Evolutionary conservation across 1,284 basidiomycete genomes (phyloP), one percentile per base, ranked within the genome.

Genomic region (Kwoniella shivajii): DNA sequence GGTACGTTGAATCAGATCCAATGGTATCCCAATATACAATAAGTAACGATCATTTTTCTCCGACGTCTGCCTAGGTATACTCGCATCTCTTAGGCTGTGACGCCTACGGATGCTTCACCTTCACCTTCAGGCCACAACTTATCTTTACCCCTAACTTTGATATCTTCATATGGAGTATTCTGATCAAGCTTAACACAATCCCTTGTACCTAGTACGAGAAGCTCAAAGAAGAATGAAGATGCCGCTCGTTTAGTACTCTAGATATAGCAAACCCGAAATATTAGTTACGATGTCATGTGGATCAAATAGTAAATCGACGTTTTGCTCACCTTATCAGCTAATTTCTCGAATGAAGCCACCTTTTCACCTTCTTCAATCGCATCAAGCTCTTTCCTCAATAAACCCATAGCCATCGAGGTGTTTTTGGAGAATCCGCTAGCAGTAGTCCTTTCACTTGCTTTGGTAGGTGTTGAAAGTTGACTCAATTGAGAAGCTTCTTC

Each of bases 221-320:
- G 79, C 78, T 99, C 95, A 72, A 98, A 99, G 83, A 99, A 99
- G 83, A 99, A 98, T 2, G 90, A 87, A 0, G 93, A 86, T 0
- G 94, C 92, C 3, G 93, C 95, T 43, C 92, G 86, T 50, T 91
- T 87, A 7, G 90, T 89, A 7, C 92, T 90, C 86, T 93, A 27
- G 18, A 31, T 10, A n/a, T 16, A 20, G 11, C 45, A 31, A 33
- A 33, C 22, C 55, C 50, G 51, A 46, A 27, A 27, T 10, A 11
- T 16, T 14, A 33, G 34, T 38, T 27, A 14, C 20, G 24, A 14
- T 24, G 34, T 6, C 36, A 1, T 6, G n/a, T 20, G n/a, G 37
- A n/a, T 14, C 26, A 22, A 26, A 41, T n/a, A 4, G 10, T 18
- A 3, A 53, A 60, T 36, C 53, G 26, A 29, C 36, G 59, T 22